Base-by-base conservation (phyloP, 768 basidiomycete species). In the Suillus cothurnatus region DNA sequence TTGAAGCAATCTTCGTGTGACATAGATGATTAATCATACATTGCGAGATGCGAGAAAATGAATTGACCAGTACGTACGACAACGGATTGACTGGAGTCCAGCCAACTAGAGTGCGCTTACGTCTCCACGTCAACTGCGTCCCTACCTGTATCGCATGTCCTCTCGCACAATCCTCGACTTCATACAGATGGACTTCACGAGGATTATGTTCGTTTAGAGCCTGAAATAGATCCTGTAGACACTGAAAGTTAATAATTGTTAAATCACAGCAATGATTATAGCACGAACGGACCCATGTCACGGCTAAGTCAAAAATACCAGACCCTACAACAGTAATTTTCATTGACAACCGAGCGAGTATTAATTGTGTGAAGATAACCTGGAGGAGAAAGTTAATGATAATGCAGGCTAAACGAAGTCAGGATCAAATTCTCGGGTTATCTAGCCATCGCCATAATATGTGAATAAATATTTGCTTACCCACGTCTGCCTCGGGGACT, bases 101-200 rank as follows among this genome's bases (percentile, higher is more conserved):
- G 31, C n/a, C 17, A 52, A 62, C 7, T 11, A n/a, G 26, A 28
- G 21, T 41, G 53, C 17, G 81, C 89, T 68, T 77, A 92, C 86
- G 88, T 90, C 74, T 93, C 91, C 15, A 93, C 91, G 39, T 85
- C 80, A 1, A 88, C 80, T 5, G 78, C 74, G 38, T 76, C n/a
- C n/a, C n/a, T n/a, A n/a, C n/a, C n/a, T n/a, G n/a, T n/a, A n/a
- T n/a, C 8, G 91, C 90, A 71, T 94, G 92, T 8, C 91, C 92
- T 15, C 92, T 91, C 0, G 87, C 84, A 53, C 89, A 83, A 56
- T 75, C 73, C 59, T 88, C 89, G 4, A 88, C 81, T 72, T 94
- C 90, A 70, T 85, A 93, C 7, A 93, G 77, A 67, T 93, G 89
- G 14, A 92, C 91, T 73, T 89, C 86, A 70, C 92, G 88, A 61